Conservation (phyloP, 805 yeast genomes). For the Phaffomyces opuntiae region DNA sequence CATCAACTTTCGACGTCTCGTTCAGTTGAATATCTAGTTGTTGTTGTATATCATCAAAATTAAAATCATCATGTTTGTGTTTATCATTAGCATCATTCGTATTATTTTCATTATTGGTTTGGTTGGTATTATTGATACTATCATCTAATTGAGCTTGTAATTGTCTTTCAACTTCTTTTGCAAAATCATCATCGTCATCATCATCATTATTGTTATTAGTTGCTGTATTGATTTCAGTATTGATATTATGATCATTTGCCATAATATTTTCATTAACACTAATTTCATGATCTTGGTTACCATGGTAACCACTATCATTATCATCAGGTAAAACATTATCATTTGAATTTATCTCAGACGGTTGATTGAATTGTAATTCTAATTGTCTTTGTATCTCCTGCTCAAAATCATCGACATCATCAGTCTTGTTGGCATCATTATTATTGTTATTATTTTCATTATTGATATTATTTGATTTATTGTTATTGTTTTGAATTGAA, state of each 20-base stretch:
- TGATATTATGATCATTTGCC: neutral
- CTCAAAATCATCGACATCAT: constrained; percentile 15
- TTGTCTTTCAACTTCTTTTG: neutral
- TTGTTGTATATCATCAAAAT: too few relatives aligned
- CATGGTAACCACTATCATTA: constrained; percentile 13
- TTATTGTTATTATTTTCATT: constrained; percentile 1
- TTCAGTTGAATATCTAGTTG: too few relatives aligned
- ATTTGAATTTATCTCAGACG: neutral
- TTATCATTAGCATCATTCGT: too few relatives aligned
- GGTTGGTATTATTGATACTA: too few relatives aligned
- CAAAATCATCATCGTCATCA: neutral
- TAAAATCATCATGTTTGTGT: too few relatives aligned
- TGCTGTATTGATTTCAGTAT: neutral
- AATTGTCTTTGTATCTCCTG: constrained; percentile 20
- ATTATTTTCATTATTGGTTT: too few relatives aligned
- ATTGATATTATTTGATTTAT: neutral
- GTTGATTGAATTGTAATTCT: constrained; percentile 14
- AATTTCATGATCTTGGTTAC: constrained; percentile 11
- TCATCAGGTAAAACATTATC: constrained; percentile 2
- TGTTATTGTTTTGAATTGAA: constrained; percentile 3
- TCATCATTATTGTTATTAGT: neutral
- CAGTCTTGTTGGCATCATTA: neutral
- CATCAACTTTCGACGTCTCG: too few relatives aligned
- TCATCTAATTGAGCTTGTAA: neutral
- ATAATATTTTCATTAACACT: constrained; percentile 1